phyloP scores from a whole-genome alignment of 768 basidiomycete genomes.

The Collybia mongolica region DNA sequence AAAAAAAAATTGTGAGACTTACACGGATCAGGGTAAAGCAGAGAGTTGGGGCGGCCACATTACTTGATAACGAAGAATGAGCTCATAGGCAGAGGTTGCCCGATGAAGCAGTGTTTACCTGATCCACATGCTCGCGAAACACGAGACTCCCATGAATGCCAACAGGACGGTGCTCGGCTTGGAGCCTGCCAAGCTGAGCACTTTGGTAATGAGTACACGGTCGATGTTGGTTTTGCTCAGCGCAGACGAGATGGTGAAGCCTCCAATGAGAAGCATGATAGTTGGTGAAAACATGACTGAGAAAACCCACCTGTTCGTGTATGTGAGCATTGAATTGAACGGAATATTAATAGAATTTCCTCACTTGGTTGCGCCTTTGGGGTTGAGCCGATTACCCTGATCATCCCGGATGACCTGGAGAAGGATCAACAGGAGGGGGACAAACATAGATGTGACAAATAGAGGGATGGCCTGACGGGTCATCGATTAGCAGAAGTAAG shows the following conservation, averaged over 20 bases:
- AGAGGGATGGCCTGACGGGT: slow-evolving; percentile 81
- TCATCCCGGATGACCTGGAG: slow-evolving; percentile 71
- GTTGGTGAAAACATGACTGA: slow-evolving; percentile 96
- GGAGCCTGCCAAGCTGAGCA: slow-evolving; percentile 88
- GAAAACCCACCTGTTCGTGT: slow-evolving; percentile 71
- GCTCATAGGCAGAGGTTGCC: slow-evolving; percentile 2
- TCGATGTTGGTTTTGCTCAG: slow-evolving; percentile 96
- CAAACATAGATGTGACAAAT: slow-evolving; percentile 92
- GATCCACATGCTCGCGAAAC: slow-evolving; percentile 99
- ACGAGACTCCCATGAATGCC: slow-evolving; percentile 94
- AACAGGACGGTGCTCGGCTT: slow-evolving; percentile 84
- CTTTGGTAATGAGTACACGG: slow-evolving; percentile 84
- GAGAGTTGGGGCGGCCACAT: slow-evolving; percentile 95
- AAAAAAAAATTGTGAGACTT: slow-evolving; percentile 24
- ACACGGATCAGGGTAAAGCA: slow-evolving; percentile 96
- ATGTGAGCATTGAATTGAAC: not conserved
- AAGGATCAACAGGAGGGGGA: slow-evolving; percentile 87
- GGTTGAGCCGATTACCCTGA: slow-evolving; percentile 51
- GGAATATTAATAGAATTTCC: not conserved
- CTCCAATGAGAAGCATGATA: slow-evolving; percentile 97
- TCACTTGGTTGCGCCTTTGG: slow-evolving; percentile 79
- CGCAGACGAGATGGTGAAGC: slow-evolving; percentile 97
- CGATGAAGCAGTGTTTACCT: slow-evolving; percentile 45
- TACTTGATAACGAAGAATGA: slow-evolving; percentile 43
- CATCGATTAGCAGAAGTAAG: not conserved